Conservation (phyloP, 805 yeast genomes). For the Starmerella sp. region DNA sequence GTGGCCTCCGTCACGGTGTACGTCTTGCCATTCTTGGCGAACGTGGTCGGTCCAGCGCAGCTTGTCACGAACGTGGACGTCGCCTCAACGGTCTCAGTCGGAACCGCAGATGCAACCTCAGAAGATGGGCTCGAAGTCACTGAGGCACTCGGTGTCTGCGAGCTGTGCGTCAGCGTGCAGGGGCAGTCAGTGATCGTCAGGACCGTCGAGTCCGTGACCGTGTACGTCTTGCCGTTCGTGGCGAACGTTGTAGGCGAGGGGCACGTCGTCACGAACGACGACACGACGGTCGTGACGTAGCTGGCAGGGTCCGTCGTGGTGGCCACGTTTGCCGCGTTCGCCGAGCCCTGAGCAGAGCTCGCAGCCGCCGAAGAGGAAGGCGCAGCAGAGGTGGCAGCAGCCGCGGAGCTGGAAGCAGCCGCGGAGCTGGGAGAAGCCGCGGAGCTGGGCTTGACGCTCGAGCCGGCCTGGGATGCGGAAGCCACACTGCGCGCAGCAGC, state of each 20-base stretch:
- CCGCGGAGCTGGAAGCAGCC: too few relatives aligned
- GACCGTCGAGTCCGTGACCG: constrained; percentile 4
- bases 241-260: constrained; percentile 6
- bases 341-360: neutral
- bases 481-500: too few relatives aligned
- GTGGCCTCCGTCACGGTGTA: constrained; percentile 13
- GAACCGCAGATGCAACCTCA: neutral
- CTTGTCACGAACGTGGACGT: constrained; percentile 4
- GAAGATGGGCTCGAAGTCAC: neutral
- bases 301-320: neutral
- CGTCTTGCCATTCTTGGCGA: constrained; percentile 5
- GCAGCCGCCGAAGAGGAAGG: too few relatives aligned
- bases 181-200: constrained; percentile 11
- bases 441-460: too few relatives aligned
- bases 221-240: constrained; percentile 1
- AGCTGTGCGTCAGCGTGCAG: neutral
- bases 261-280: neutral
- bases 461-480: too few relatives aligned
- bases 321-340: neutral
- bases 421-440: too few relatives aligned
- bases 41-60: constrained; percentile 13
- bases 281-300: neutral
- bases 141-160: neutral
- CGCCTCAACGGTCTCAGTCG: neutral
- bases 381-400: too few relatives aligned